Base-by-base conservation (phyloP, 2,329 filamentous ascomycete species). In the Botrytis medusae region DNA sequence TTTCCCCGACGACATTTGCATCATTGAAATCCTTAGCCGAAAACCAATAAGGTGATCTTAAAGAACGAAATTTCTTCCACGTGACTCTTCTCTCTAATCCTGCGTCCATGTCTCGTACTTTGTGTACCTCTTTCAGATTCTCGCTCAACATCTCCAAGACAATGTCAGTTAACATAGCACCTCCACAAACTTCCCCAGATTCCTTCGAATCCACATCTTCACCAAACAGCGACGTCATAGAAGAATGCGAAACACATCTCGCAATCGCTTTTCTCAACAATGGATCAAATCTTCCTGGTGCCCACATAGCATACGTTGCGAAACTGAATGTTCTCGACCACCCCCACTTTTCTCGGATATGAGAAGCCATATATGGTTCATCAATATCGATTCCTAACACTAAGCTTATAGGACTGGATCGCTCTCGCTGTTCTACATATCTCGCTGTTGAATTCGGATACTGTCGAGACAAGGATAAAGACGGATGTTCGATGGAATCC, bases 361-460 rank as follows among this genome's bases (percentile, higher is more conserved):
- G 54, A 7, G 65, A 20, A n/a, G 71, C 74, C 60, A 76, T 61
- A 60, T 76, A 78, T n/a, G 77, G 77, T 70, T 78, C 77, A 61
- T 78, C 77, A 25, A 73, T 70, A 37, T 77, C 76, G 4, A 78
- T 69, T 2, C 77, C 77, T 9, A 78, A n/a, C 69, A 78, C 74
- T 37, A 78, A 48, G 63, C 77, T 77, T n/a, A 78, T 63, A 18
- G 74, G 70, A 37, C 42, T 74, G 29, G 18, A 67, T 51, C 54
- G 71, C 32, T 68, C 48, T 25, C 65, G 40, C n/a, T 57, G 65
- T 25, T 68, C 65, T 14, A 68, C 34, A 57, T 68, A 68, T 42
- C 65, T 54, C 54, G 18, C 34, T 1, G 65, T 57, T 5, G 65
- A 68, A 20, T 68, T 57, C 7, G 65, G 65, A 32, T 54, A 68